Evolutionary conservation across 2,329 filamentous ascomycete species (phyloP), one percentile per base, ranked within the genome.

Genomic region (Macrophomina tecta): DNA sequence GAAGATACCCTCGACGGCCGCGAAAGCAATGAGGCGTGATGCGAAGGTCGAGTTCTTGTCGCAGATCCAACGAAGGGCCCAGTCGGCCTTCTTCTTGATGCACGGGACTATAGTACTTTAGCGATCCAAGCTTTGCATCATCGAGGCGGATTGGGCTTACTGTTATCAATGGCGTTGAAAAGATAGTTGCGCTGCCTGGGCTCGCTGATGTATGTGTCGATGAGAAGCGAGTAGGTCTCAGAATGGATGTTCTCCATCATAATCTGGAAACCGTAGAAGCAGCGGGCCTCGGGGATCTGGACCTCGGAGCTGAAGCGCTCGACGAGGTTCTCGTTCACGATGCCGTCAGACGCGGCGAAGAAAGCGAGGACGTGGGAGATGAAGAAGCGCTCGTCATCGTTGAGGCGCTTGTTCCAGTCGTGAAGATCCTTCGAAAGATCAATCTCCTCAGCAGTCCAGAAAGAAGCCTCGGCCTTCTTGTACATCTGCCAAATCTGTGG

Each of bases 171-270:
- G 75, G 95, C 95, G 77, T 99, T 97, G 85, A 99, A 98, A 67
- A 99, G 90, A 80, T 98, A 94, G 69, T 88, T 91, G 73, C 93
- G 90, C 85, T 99, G 94, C 79, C 91, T 91, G 70, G 92, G 91
- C 85, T 99, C 95, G 87, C 96, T 97, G 84, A 99, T 97, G 82
- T 99, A 99, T 70, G 94, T 97, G 81, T 99, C 95, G 79, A 99
- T 99, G 78, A 99, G 90, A 42, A 99, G 90, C 23, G 94, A 98
- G 88, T 99, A 99, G 65, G 95, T 99, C 85, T 99, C 95, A 16
- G 95, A 97, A 87, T 99, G 95, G 76, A 99, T 97, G 85, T 99
- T 99, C 87, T 99, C 95, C 92, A 99, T 98, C 95, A 99, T 99
- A 85, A 98, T 98, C 85, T 99, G 95, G 88, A 99, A 99, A 71